Conservation (phyloP, 2,329 filamentous ascomycete species). For the Neofusicoccum cordaticola region DNA sequence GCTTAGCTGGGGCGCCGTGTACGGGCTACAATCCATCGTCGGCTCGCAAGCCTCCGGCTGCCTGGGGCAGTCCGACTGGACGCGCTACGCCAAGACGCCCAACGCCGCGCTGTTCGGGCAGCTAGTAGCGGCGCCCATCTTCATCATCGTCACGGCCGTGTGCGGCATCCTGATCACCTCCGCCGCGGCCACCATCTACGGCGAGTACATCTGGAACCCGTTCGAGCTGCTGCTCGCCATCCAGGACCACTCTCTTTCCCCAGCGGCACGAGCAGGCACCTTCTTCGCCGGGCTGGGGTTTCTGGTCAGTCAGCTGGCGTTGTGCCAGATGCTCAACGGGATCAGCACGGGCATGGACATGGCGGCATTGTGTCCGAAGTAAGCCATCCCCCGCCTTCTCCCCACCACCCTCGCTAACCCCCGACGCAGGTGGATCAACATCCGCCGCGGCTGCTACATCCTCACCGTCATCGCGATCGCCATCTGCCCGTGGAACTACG, state of each 20-base stretch:
- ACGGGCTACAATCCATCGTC: constrained; percentile 45
- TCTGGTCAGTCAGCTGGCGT: constrained; percentile 24
- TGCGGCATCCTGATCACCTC: constrained; percentile 44
- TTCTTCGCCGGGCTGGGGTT: constrained; percentile 32
- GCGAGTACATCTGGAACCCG: constrained; percentile 40
- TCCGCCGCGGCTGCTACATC: constrained; percentile 26
- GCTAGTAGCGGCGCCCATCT: constrained; percentile 36
- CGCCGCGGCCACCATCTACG: constrained; percentile 36
- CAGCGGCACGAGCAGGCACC: constrained; percentile 25
- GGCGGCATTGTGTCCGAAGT: constrained; percentile 25
- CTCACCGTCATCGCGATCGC: constrained; percentile 25
- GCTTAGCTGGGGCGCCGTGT: constrained; percentile 46
- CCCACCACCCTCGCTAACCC: not conserved
- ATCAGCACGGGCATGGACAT: constrained; percentile 30
- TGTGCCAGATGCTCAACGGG: constrained; percentile 27
- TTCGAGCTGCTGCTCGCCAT: constrained; percentile 29
- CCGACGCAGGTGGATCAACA: constrained; percentile 16
- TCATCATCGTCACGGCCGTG: constrained; percentile 36
- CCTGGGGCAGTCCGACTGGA: constrained; percentile 45
- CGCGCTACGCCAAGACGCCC: constrained; percentile 36
- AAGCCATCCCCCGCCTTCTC: not conserved
- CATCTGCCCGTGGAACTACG: constrained; percentile 23
- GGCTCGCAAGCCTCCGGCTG: constrained; percentile 43
- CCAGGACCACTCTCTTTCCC: constrained; percentile 25
- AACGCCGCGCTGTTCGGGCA: constrained; percentile 38